Evolutionary conservation across 306 rosid species (phyloP).

Genomic region (Myrica gale): DNA sequence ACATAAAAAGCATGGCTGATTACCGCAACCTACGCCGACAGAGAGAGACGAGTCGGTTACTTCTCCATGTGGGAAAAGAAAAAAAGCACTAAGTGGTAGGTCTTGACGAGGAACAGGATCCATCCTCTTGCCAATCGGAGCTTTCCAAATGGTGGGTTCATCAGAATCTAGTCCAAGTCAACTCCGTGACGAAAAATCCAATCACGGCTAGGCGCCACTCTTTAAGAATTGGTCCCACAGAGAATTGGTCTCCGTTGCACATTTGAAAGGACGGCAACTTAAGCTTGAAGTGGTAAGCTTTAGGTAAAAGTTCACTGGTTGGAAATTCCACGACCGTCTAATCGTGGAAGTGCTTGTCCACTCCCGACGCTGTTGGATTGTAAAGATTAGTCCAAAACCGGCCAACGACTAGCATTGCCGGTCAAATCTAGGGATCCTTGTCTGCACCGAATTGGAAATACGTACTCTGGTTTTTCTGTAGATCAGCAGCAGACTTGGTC

Average conservation of each 20-base stretch:
- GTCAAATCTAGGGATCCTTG: too few relatives aligned
- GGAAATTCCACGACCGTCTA: not conserved
- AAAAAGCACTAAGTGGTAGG: constrained; percentile 31
- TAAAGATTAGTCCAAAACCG: not conserved
- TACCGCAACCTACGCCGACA: constrained; percentile 40
- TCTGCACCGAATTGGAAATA: too few relatives aligned
- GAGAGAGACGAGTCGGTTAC: constrained; percentile 26
- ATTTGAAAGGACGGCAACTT: too few relatives aligned
- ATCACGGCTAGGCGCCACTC: too few relatives aligned
- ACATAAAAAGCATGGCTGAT: not conserved
- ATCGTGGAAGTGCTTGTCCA: too few relatives aligned
- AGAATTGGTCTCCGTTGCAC: too few relatives aligned
- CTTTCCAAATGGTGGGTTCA: constrained; percentile 20
- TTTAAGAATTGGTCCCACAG: too few relatives aligned
- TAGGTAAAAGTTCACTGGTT: not conserved
- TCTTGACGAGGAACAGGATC: constrained; percentile 5
- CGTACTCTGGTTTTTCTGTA: too few relatives aligned
- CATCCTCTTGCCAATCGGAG: constrained; percentile 30
- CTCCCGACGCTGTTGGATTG: not conserved
- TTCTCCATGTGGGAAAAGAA: constrained; percentile 26
- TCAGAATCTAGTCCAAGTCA: constrained; percentile 11
- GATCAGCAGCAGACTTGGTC: too few relatives aligned
- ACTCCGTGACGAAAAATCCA: too few relatives aligned
- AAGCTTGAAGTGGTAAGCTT: too few relatives aligned
- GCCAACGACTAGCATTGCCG: not conserved